phyloP scores from a whole-genome alignment of 305 asterid genomes.

The Nicotiana rustica region DNA sequence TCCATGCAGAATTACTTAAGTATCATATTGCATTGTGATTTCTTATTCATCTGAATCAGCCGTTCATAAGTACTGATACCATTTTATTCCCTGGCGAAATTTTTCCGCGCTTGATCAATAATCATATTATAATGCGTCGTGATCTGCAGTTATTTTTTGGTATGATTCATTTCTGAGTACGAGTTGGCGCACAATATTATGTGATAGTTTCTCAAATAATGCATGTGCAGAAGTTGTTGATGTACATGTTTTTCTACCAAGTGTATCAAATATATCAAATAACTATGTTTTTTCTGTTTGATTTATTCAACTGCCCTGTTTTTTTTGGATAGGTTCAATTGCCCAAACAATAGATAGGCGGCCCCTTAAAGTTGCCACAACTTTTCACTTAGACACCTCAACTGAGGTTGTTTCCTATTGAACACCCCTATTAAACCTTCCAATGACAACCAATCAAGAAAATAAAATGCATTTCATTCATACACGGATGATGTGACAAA shows the following conservation, averaged over 20 bases:
- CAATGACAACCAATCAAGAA: too few relatives aligned
- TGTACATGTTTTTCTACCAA: background rate
- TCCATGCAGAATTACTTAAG: constrained; percentile 1
- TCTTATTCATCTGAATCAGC: constrained; percentile 16
- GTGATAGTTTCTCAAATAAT: background rate
- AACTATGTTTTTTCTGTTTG: background rate
- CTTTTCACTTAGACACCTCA: too few relatives aligned
- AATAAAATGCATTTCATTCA: too few relatives aligned
- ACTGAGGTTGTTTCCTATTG: too few relatives aligned
- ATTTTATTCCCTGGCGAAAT: background rate
- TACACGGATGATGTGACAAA: too few relatives aligned
- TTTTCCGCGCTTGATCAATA: background rate
- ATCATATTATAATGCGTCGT: background rate
- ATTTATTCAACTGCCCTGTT: background rate
- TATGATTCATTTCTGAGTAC: background rate
- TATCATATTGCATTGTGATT: background rate
- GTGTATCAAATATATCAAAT: background rate
- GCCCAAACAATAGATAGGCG: too few relatives aligned
- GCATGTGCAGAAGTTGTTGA: background rate
- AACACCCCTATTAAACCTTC: too few relatives aligned
- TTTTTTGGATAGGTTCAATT: too few relatives aligned
- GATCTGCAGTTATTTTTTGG: background rate
- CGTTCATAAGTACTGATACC: constrained; percentile 3
- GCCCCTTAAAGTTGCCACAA: too few relatives aligned
- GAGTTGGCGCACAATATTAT: background rate